Evolutionary conservation across 1,139 yeast genomes (phyloP).

Genomic region (Suhomyces bolitotheri): DNA sequence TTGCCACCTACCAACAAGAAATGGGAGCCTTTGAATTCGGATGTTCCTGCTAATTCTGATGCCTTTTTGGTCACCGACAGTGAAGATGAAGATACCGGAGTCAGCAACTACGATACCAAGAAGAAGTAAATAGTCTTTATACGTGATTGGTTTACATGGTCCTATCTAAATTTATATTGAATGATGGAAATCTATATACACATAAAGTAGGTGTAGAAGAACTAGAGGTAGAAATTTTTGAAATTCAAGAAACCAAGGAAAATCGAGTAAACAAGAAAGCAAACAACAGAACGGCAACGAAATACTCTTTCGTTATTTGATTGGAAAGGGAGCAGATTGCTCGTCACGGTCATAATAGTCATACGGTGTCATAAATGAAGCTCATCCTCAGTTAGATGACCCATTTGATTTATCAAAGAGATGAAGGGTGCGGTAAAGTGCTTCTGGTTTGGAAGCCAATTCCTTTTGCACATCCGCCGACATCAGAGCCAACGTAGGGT

Average conservation of each 20-base stretch:
- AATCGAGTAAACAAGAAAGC: constrained; percentile 7
- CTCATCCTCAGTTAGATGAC: constrained; percentile 4
- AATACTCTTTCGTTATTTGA: not conserved
- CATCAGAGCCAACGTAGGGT: constrained; percentile 17
- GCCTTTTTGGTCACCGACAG: constrained; percentile 78
- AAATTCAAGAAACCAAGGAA: constrained; percentile 7
- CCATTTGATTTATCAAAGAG: constrained; percentile 10
- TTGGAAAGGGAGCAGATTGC: not conserved
- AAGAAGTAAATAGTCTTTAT: constrained; percentile 4
- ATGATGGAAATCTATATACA: constrained; percentile 11
- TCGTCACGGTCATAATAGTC: constrained; percentile 8
- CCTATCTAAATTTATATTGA: constrained; percentile 5
- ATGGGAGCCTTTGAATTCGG: constrained; percentile 65
- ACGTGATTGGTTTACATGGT: not conserved
- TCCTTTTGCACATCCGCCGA: constrained; percentile 13
- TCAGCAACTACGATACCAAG: constrained; percentile 9
- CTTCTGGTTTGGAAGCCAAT: constrained; percentile 2
- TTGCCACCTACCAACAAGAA: constrained; percentile 28
- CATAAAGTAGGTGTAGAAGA: constrained; percentile 11
- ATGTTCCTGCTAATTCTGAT: constrained; percentile 62
- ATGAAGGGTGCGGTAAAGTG: constrained; percentile 9
- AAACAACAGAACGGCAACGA: constrained; percentile 3
- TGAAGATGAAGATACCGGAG: constrained; percentile 58
- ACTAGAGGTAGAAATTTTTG: constrained; percentile 8
- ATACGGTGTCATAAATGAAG: constrained; percentile 4